Conservation (phyloP, 2,329 filamentous ascomycete genomes). For the Fonsecaea erecta region DNA sequence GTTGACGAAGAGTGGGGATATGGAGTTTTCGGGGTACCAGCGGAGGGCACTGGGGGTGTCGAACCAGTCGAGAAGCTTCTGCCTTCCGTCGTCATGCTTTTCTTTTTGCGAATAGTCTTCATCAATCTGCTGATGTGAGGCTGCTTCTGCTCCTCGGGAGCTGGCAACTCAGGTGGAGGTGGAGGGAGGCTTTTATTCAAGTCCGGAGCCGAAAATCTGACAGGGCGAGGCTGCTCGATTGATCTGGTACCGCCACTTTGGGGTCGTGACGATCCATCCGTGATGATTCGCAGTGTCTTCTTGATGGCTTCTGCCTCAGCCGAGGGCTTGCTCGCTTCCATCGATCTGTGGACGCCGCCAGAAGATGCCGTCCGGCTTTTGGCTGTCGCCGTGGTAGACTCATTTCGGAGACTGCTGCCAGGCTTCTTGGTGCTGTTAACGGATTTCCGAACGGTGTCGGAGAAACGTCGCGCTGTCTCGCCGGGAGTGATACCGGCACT, state of each 20-base stretch:
- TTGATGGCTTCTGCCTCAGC: constrained; percentile 23
- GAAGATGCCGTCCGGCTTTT: constrained; percentile 25
- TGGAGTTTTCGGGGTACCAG: constrained; percentile 1
- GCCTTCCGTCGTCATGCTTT: constrained; percentile 25
- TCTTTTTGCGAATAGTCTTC: constrained; percentile 34
- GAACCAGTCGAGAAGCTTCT: constrained; percentile 21
- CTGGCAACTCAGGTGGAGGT: constrained; percentile 17
- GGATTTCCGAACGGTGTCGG: constrained; percentile 33
- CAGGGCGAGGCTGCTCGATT: constrained; percentile 20
- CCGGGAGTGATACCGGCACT: constrained; percentile 38
- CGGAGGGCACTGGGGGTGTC: constrained; percentile 16
- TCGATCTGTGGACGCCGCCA: constrained; percentile 20
- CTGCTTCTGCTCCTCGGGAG: constrained; percentile 26
- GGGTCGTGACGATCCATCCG: constrained; percentile 18
- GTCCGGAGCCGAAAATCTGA: constrained; percentile 25
- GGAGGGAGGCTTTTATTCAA: constrained; percentile 35
- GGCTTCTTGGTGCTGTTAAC: constrained; percentile 27
- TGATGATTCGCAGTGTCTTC: constrained; percentile 28
- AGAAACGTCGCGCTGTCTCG: constrained; percentile 34
- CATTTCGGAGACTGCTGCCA: constrained; percentile 33
- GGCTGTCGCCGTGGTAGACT: constrained; percentile 14
- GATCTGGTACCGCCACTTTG: constrained; percentile 21
- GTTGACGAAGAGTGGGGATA: constrained; percentile 7
- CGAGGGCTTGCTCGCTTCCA: constrained; percentile 22
- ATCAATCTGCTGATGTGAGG: constrained; percentile 31